Evolutionary conservation across 2,329 filamentous ascomycete genomes (phyloP), one percentile per base, ranked within the genome.

Genomic region (Sclerotiophoma versabilis): DNA sequence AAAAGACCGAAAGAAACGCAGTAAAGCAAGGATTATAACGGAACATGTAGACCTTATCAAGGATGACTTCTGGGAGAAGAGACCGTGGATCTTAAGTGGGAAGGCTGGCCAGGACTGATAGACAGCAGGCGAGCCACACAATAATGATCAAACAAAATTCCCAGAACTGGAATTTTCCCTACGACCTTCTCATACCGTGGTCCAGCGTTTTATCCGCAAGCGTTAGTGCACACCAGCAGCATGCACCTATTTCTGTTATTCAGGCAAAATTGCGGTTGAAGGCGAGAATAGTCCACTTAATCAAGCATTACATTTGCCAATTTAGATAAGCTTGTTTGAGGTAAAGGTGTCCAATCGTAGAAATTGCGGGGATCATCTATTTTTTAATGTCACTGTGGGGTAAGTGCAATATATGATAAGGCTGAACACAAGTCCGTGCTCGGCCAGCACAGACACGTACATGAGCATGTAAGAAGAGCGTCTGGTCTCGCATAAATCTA

Each of bases 21-120:
- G 84, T 54, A 97, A 96, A 75, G 93, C 92, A 0, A 83, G 83
- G 45, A 87, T 99, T 38, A 84, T 91, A 29, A 82, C 96, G 30
- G 88, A 93, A 70, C 92, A 98, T 79, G 77, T 95, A 55, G 95
- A 99, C 77, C 90, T 99, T 66, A 98, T 99, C 76, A 92, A 90
- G 66, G 91, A 98, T 75, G 90, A 91, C 3, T 99, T 99, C 71
- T 99, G 95, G 95, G 83, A 91, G 60, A 83, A 83, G 66, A 83
- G 93, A 70, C 92, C 93, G 1, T 98, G 93, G 91, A 79, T 81
- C 22, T 58, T 81, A 67, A 76, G 69, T 47, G 75, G 76, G 27
- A 72, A 65, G 57, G 60, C 69, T 30, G 70, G 60, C 19, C 65
- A 38, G 19, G 7, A 25, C 25, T 29, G 25, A 14, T 12, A 3